These are phyloP conservation scores for Ambrosia hybrid DNA, from an alignment of 140 eudicot species.

Conservation along the genomic window DNA sequence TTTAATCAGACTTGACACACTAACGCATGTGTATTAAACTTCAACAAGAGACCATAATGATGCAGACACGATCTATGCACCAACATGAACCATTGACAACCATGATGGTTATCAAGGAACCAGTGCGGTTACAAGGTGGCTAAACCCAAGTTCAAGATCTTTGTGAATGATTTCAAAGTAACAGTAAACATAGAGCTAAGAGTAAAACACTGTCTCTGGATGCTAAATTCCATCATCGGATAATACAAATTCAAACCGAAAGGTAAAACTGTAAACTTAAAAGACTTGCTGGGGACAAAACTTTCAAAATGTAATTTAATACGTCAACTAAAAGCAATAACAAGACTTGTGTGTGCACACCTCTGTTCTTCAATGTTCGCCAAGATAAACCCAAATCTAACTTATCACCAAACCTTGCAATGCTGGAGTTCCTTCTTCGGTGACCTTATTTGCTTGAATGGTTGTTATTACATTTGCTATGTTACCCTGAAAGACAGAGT, in stretches of 20 bases:
- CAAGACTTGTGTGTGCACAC: conserved; percentile 14
- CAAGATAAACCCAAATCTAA: conserved; percentile 30
- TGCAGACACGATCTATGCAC: too few species aligned
- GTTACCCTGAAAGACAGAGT: conserved; percentile 48
- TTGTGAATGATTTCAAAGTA: not conserved
- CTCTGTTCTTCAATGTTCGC: not conserved
- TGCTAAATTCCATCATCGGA: conserved; percentile 22
- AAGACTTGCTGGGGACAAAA: conserved; percentile 25
- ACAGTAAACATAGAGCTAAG: not conserved
- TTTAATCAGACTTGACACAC: too few species aligned
- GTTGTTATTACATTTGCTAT: conserved; percentile 65
- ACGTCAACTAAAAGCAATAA: conserved; percentile 21
- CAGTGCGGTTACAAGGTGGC: too few species aligned
- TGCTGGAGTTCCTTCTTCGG: conserved; percentile 59
- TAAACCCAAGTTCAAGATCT: too few species aligned
- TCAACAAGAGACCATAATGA: too few species aligned
- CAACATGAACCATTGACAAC: too few species aligned
- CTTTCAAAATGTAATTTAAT: conserved; percentile 23
- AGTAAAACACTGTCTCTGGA: conserved; percentile 1
- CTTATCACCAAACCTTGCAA: conserved; percentile 63
- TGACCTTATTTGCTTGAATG: conserved; percentile 71
- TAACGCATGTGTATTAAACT: too few species aligned
- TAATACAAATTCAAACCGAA: conserved; percentile 22
- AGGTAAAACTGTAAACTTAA: conserved; percentile 7
- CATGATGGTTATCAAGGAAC: too few species aligned